Conservation (phyloP, 2,329 filamentous ascomycete species). For the Fonsecaea pugnacius region DNA sequence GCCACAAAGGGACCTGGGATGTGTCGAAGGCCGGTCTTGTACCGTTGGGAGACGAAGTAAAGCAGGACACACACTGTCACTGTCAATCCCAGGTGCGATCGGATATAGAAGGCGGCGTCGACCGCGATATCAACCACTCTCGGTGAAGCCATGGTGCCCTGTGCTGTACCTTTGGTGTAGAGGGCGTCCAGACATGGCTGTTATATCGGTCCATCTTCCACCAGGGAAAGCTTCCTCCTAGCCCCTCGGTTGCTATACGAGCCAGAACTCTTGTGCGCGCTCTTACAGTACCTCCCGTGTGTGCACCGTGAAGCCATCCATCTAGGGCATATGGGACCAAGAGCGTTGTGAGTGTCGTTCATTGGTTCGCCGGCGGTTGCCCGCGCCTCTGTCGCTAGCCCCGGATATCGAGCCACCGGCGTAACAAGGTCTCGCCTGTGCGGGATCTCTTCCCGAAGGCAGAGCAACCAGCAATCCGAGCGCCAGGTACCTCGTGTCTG, state of each 20-base stretch:
- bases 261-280: neutral
- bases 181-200: neutral
- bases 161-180: neutral
- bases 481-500: neutral
- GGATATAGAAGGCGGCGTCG: neutral
- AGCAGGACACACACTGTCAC: neutral
- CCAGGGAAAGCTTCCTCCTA: neutral
- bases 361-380: neutral
- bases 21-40: conserved; percentile 14
- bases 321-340: neutral
- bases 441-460: conserved; percentile 5
- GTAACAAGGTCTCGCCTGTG: neutral
- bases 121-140: neutral
- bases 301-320: neutral
- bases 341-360: neutral
- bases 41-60: neutral
- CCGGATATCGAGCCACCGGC: neutral
- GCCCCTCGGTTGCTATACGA: neutral
- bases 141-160: conserved; percentile 7
- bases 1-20: conserved; percentile 70
- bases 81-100: neutral
- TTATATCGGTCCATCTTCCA: neutral
- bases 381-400: neutral
- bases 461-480: neutral
- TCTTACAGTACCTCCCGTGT: neutral